These are phyloP conservation scores for Batkoa obscura DNA, from an alignment of 371 early-diverging fungal genomes.

Conservation along the genomic window DNA sequence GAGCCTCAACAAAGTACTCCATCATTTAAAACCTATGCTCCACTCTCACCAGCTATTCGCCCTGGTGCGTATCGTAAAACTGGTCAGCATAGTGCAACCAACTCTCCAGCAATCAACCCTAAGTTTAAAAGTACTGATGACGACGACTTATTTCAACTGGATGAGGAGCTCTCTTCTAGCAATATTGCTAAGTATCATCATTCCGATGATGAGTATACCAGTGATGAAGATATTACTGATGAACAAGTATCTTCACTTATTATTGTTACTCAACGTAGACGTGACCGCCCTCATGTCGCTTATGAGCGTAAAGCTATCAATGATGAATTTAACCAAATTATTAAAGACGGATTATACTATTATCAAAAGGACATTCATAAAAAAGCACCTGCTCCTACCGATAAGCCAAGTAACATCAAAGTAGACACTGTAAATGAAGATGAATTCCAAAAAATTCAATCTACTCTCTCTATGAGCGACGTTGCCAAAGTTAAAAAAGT, in stretches of 20 bases:
- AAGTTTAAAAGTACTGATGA: not conserved
- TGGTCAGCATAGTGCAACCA: not conserved
- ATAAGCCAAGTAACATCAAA: constrained; percentile 6
- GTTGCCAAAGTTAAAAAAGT: not conserved
- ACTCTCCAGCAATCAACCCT: not conserved
- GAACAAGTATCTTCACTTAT: constrained; percentile 69
- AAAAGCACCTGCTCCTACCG: not conserved
- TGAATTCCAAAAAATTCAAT: not conserved
- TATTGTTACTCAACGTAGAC: constrained; percentile 76
- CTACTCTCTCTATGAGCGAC: not conserved
- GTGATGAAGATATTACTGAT: constrained; percentile 36
- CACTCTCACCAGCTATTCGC: not conserved
- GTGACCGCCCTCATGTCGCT: constrained; percentile 44
- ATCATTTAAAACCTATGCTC: not conserved
- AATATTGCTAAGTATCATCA: not conserved
- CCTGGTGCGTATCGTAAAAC: not conserved
- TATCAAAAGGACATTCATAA: constrained; percentile 60
- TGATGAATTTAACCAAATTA: constrained; percentile 77
- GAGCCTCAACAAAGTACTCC: too few species aligned
- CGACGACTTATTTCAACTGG: constrained; percentile 3
- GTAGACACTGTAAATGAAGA: constrained; percentile 8
- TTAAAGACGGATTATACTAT: constrained; percentile 83
- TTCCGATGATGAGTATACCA: constrained; percentile 7
- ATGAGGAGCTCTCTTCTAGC: not conserved
- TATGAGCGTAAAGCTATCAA: constrained; percentile 67